These are phyloP conservation scores for Plenodomus tracheiphilus DNA, from an alignment of 2,329 filamentous ascomycete genomes.

Conservation along the genomic window DNA sequence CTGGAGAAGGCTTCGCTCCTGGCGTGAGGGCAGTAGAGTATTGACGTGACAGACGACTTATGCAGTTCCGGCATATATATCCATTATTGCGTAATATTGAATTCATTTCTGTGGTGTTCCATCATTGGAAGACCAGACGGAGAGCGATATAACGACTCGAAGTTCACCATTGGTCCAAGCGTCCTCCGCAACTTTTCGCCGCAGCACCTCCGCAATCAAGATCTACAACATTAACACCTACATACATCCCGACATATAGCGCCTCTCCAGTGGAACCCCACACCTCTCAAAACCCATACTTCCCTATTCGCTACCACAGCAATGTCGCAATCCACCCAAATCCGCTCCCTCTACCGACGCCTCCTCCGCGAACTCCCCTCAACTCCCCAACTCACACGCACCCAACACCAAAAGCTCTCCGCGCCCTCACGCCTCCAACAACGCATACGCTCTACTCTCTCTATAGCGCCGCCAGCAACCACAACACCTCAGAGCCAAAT, in stretches of 20 bases:
- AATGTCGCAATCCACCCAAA: slow-evolving; percentile 51
- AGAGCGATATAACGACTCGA: slow-evolving; percentile 3
- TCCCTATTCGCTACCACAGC: too few relatives aligned
- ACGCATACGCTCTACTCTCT: slow-evolving; percentile 68
- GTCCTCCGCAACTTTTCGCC: slow-evolving; percentile 29
- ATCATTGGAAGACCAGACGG: background rate
- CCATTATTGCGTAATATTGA: slow-evolving; percentile 1
- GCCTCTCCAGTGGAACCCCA: too few relatives aligned
- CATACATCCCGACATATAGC: background rate
- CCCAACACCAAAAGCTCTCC: slow-evolving; percentile 48
- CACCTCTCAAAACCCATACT: background rate
- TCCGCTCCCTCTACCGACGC: slow-evolving; percentile 82
- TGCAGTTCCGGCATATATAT: slow-evolving; percentile 27
- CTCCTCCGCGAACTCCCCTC: slow-evolving; percentile 87
- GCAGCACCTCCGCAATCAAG: slow-evolving; percentile 1
- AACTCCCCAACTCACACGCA: slow-evolving; percentile 52
- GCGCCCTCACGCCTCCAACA: slow-evolving; percentile 69
- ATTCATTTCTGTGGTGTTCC: background rate
- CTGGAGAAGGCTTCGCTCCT: background rate
- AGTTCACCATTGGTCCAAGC: slow-evolving; percentile 27
- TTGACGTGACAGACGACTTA: slow-evolving; percentile 8
- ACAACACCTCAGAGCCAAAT: slow-evolving; percentile 21
- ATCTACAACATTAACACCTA: background rate
- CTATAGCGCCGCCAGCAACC: slow-evolving; percentile 16
- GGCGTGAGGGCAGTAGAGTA: slow-evolving; percentile 1